These are phyloP conservation scores for Huntiella moniliformis DNA, from an alignment of 2,329 filamentous ascomycete genomes.

Conservation along the genomic window DNA sequence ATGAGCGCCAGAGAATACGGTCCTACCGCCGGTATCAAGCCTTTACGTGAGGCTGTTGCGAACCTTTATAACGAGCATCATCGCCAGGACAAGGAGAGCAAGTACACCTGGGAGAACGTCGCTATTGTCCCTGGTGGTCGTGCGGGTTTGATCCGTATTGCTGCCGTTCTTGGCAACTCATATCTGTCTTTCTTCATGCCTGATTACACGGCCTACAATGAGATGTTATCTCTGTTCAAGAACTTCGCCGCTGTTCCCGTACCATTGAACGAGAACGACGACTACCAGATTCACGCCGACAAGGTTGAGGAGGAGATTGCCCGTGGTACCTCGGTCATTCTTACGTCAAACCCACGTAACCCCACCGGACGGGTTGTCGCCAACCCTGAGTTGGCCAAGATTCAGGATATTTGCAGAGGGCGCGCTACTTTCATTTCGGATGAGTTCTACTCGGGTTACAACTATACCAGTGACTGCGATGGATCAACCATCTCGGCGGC, in stretches of 20 bases:
- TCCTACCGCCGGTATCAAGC: constrained; percentile 84
- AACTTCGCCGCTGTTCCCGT: constrained; percentile 82
- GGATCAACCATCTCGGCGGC: constrained; percentile 77
- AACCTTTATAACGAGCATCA: constrained; percentile 87
- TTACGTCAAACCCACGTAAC: constrained; percentile 91
- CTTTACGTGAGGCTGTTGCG: constrained; percentile 73
- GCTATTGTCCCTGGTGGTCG: constrained; percentile 88
- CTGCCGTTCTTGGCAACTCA: constrained; percentile 79
- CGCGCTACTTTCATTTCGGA: constrained; percentile 85
- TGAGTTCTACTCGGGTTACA: constrained; percentile 93
- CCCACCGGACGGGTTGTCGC: constrained; percentile 76
- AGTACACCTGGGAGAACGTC: constrained; percentile 96
- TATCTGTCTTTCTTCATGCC: constrained; percentile 89
- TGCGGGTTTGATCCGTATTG: constrained; percentile 84
- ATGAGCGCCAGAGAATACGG: constrained; percentile 74
- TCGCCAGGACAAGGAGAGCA: constrained; percentile 64
- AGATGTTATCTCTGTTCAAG: constrained; percentile 90
- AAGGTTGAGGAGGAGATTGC: constrained; percentile 86
- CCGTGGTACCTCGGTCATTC: constrained; percentile 67
- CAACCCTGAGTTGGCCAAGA: constrained; percentile 70
- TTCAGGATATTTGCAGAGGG: constrained; percentile 82
- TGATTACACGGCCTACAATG: constrained; percentile 92
- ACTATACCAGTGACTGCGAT: constrained; percentile 85
- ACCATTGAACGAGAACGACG: constrained; percentile 65
- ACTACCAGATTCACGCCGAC: constrained; percentile 82